Evolutionary conservation across 352 stramenopile species (phyloP).

Genomic region (Phytophthora vignae): DNA sequence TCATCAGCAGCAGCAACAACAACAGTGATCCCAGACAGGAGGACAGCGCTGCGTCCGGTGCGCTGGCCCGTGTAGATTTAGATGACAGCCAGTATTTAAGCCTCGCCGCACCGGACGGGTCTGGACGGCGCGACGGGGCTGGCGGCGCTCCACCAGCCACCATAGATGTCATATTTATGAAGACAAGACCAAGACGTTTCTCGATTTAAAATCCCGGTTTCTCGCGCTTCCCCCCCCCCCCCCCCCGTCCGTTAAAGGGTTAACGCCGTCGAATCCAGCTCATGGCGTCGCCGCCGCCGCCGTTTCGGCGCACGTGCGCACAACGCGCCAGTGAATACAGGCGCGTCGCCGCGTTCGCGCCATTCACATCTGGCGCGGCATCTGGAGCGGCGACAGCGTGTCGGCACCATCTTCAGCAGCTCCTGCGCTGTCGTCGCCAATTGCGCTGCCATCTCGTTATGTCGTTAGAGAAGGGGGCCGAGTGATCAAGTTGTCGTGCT

Average conservation of each 20-base stretch:
- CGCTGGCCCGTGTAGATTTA: conserved; percentile 33
- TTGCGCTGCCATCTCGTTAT: conserved; percentile 35
- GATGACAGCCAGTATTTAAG: conserved; percentile 47
- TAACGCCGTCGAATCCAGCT: not conserved
- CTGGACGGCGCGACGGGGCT: conserved; percentile 16
- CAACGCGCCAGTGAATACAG: conserved; percentile 16
- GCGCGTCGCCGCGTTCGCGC: conserved; percentile 1
- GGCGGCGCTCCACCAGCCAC: conserved; percentile 6
- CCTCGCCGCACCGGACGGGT: conserved; percentile 18
- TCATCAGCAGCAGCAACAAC: not conserved
- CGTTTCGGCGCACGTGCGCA: conserved; percentile 17
- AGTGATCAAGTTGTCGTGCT: conserved; percentile 7
- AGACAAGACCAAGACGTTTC: conserved; percentile 22
- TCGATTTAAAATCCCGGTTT: conserved; percentile 12
- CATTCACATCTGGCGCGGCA: conserved; percentile 26
- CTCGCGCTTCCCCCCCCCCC: conserved; percentile 7
- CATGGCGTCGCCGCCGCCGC: conserved; percentile 2
- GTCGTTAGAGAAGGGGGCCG: conserved; percentile 28
- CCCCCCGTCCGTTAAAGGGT: not conserved
- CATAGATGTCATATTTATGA: conserved; percentile 52
- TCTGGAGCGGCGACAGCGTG: conserved; percentile 22
- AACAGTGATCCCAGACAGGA: conserved; percentile 1
- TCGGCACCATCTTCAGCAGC: conserved; percentile 11
- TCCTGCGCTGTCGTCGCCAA: conserved; percentile 28
- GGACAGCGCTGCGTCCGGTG: conserved; percentile 12